Evolutionary conservation across 192 early-diverging fungal species (phyloP).

Genomic region (Pilaira anomala): DNA sequence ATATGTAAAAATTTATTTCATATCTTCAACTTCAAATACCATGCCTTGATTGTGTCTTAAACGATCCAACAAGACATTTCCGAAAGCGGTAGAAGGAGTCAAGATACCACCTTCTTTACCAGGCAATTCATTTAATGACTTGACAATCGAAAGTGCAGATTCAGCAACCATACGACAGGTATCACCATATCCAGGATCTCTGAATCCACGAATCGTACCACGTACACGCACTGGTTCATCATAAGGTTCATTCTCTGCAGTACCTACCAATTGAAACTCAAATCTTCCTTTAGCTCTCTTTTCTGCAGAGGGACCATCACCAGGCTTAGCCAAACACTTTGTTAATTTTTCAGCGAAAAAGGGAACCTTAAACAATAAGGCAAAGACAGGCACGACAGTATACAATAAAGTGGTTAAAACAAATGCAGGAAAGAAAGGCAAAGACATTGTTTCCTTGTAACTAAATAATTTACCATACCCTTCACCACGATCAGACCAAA

Average conservation of each 20-base stretch:
- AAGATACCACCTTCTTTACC: conserved; percentile 67
- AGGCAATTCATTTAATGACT: conserved; percentile 51
- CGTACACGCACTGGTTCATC: conserved; percentile 40
- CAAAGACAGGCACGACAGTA: conserved; percentile 33
- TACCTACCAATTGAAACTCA: conserved; percentile 48
- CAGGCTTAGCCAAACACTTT: conserved; percentile 58
- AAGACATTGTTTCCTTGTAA: conserved; percentile 59
- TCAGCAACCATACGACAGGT: conserved; percentile 79
- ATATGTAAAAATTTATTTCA: not conserved
- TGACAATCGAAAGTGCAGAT: conserved; percentile 68
- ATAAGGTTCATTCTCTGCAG: conserved; percentile 43
- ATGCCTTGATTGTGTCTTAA: conserved; percentile 57
- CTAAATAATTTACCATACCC: conserved; percentile 45
- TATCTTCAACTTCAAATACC: conserved; percentile 29
- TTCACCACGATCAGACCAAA: conserved; percentile 40
- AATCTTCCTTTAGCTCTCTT: conserved; percentile 49
- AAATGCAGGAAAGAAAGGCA: conserved; percentile 38
- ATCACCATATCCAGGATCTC: conserved; percentile 83
- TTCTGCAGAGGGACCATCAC: conserved; percentile 67
- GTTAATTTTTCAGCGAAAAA: conserved; percentile 46
- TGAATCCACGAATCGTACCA: conserved; percentile 48
- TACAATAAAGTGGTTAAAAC: conserved; percentile 42
- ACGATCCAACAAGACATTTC: conserved; percentile 61
- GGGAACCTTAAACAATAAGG: conserved; percentile 43
- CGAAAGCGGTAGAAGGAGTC: conserved; percentile 80